phyloP scores from a whole-genome alignment of 495 filamentous ascomycete species.

The Amphirosellinia nigrospora region DNA sequence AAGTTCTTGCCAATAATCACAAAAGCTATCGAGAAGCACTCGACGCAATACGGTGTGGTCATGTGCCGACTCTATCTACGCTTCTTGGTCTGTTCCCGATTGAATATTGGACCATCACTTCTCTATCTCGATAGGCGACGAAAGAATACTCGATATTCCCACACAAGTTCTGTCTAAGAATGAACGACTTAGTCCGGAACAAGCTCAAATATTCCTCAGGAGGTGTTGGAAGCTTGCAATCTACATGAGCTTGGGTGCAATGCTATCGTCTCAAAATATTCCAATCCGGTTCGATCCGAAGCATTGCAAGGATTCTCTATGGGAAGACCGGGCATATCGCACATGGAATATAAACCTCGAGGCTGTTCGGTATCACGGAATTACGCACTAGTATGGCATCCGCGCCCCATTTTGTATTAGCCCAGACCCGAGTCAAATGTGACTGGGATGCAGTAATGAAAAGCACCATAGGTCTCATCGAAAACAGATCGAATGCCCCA shows the following conservation, averaged over 20 bases:
- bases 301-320: conserved; percentile 24
- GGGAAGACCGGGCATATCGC: conserved; percentile 32
- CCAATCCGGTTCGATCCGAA: conserved; percentile 13
- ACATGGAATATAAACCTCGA: background rate
- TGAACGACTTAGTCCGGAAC: conserved; percentile 22
- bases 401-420: conserved; percentile 46
- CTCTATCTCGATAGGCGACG: conserved; percentile 41
- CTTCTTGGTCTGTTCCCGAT: conserved; percentile 56
- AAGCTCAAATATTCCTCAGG: conserved; percentile 29
- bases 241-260: conserved; percentile 24
- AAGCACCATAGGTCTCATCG: conserved; percentile 34
- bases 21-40: conserved; percentile 28
- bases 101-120: conserved; percentile 58
- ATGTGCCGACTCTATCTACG: conserved; percentile 52
- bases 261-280: conserved; percentile 21
- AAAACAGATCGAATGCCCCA: conserved; percentile 28
- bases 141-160: conserved; percentile 19
- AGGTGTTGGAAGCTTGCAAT: conserved; percentile 34
- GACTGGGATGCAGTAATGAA: conserved; percentile 25
- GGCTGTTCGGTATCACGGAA: background rate
- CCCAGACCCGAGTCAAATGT: conserved; percentile 30
- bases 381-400: conserved; percentile 32
- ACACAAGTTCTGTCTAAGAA: conserved; percentile 14
- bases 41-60: conserved; percentile 47
- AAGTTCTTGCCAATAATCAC: conserved; percentile 39